phyloP scores from a whole-genome alignment of 1,139 yeast species.

The Barnettozyma hawaiiensis region DNA sequence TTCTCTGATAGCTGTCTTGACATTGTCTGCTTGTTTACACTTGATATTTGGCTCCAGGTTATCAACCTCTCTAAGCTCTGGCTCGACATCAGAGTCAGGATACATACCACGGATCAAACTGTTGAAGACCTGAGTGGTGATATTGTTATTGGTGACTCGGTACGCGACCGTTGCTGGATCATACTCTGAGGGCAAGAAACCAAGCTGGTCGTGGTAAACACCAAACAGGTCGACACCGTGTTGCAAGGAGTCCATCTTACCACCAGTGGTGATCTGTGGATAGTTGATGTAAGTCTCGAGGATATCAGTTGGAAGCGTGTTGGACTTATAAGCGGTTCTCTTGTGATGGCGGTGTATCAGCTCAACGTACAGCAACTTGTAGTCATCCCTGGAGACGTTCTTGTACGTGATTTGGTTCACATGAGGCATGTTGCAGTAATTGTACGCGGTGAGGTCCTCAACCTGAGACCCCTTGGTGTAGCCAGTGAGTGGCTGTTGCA shows the following conservation, averaged over 20 bases:
- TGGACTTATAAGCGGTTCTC: constrained; percentile 34
- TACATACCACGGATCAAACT: constrained; percentile 32
- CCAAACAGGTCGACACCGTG: constrained; percentile 34
- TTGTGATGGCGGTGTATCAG: constrained; percentile 37
- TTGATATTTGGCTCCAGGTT: constrained; percentile 31
- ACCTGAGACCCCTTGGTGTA: constrained; percentile 28
- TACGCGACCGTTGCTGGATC: constrained; percentile 27
- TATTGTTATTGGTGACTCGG: constrained; percentile 33
- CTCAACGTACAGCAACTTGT: constrained; percentile 32
- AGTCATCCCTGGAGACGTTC: constrained; percentile 23
- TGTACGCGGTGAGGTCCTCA: constrained; percentile 30
- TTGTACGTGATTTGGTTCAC: constrained; percentile 27
- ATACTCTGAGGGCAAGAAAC: constrained; percentile 30
- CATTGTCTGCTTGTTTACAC: constrained; percentile 28
- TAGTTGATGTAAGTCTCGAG: constrained; percentile 26
- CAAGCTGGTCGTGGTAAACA: constrained; percentile 31
- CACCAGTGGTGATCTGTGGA: constrained; percentile 36
- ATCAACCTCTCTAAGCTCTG: constrained; percentile 30
- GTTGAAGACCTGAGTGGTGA: constrained; percentile 35
- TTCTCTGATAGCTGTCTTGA: constrained; percentile 24
- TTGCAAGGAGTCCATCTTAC: constrained; percentile 31
- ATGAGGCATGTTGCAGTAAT: constrained; percentile 40
- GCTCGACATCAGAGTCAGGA: constrained; percentile 27
- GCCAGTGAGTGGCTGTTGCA: constrained; percentile 22
- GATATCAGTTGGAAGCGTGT: constrained; percentile 31